Base-by-base conservation (phyloP, 441 rosid species). In the Flueggea neowawraea region DNA sequence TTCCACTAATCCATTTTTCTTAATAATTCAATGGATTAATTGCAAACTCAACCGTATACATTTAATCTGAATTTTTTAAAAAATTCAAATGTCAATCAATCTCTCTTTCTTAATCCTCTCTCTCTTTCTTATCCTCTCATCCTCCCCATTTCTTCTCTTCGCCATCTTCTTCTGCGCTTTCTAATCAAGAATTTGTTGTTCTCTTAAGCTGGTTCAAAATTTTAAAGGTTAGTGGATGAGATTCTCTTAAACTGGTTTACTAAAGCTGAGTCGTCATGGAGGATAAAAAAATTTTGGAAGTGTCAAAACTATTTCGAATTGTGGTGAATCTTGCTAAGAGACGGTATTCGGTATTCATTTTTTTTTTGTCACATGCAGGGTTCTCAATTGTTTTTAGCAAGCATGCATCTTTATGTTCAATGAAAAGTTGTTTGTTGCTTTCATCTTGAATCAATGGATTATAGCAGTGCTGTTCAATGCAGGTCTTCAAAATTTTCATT, bases 211-310 rank as follows among this genome's bases (percentile, higher is more conserved):
- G n/a, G n/a, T n/a, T n/a, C n/a, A n/a, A n/a, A n/a, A n/a, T n/a
- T 61, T 55, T 54, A 16, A 64, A 93, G 98, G 88, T 90, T 16
- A 54, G 74, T 60, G 89, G 89, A 41, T 93, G 98, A 96, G 76
- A 75, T 69, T 57, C 88, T 78, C 84, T 66, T 97, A 88, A 62
- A 80, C 65, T 65, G 88, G 84, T 66, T 65, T 61, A 43, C 66
- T 84, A 69, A 94, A 94, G 89, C 82, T 94, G 69, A 83, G 70
- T 51, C 78, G 65, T 75, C 96, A 45, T 89, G 89, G 96, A 80
- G 57, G 62, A 87, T 75, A 59, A 91, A 86, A 76, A 94, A 87
- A 75, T 94, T 86, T 73, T 78, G 45, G 84, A 89, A 72, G 97
- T 95, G 39, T 74, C 91, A 78, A 91, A 91, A 32, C 64, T 94